Evolutionary conservation across 176 grass and related monocot species (phyloP).

Genomic region (Eleusine coracana): DNA sequence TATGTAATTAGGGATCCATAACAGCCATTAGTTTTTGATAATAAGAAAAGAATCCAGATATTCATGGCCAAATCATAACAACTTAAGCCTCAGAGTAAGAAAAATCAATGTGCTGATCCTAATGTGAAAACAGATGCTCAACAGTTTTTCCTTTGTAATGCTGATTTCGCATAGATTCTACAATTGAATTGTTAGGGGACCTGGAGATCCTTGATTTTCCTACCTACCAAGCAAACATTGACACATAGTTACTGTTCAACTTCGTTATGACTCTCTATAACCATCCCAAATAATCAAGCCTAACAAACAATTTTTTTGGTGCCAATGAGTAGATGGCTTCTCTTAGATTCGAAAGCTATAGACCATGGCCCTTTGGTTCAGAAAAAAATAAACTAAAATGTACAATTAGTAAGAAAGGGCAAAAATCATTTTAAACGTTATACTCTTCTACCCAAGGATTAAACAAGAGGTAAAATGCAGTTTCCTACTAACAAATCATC

Average conservation of each 20-base stretch:
- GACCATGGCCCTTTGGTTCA: not conserved
- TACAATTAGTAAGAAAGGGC: not conserved
- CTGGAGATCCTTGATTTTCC: not conserved
- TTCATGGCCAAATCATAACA: not conserved
- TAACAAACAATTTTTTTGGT: not conserved
- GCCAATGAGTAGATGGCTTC: not conserved
- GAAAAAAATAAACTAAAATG: not conserved
- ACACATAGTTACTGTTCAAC: not conserved
- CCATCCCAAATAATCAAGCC: too few species aligned
- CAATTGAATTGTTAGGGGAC: not conserved
- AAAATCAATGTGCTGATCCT: not conserved
- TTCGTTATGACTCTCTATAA: not conserved
- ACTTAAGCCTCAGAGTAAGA: not conserved
- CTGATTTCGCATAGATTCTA: not conserved
- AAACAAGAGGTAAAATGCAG: not conserved
- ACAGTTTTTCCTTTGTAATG: not conserved
- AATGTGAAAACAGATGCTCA: not conserved
- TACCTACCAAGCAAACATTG: not conserved
- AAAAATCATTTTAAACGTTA: not conserved
- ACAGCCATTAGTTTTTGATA: constrained; percentile 8
- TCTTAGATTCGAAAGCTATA: not conserved
- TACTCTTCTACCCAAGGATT: not conserved
- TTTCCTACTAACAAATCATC: constrained; percentile 8
- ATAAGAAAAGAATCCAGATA: constrained; percentile 8
- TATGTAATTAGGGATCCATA: constrained; percentile 5